Conservation (phyloP, 306 rosid species). For the Senna tora region DNA sequence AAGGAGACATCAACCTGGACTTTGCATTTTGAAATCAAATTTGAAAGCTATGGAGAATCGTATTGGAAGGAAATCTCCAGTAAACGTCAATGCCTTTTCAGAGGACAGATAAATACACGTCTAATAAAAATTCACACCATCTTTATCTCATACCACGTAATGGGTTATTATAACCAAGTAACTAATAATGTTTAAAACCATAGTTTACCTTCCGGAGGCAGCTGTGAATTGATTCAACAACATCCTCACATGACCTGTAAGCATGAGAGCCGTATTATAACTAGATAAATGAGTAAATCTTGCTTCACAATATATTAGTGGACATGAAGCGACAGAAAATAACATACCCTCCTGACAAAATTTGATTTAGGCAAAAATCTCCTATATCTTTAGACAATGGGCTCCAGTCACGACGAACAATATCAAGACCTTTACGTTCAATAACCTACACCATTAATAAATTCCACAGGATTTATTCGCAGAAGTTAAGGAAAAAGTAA, state of each 20-base stretch:
- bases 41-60: conserved; percentile 1
- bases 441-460: conserved; percentile 61
- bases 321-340: conserved; percentile 5
- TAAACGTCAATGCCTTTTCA: conserved; percentile 16
- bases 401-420: conserved; percentile 99
- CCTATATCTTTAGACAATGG: conserved; percentile 90
- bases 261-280: conserved; percentile 28
- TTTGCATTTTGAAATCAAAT: conserved; percentile 1
- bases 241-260: conserved; percentile 91
- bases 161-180: conserved; percentile 21
- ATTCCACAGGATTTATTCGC: conserved; percentile 32
- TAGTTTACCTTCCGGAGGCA: conserved; percentile 74
- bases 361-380: conserved; percentile 88
- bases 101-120: conserved; percentile 26
- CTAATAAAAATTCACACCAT: not conserved
- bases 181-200: conserved; percentile 32
- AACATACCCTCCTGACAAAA: conserved; percentile 93
- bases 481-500: conserved; percentile 18
- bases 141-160: not conserved
- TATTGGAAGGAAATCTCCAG: conserved; percentile 2
- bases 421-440: conserved; percentile 98
- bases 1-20: conserved; percentile 31
- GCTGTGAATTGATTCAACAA: conserved; percentile 87
- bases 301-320: conserved; percentile 12
- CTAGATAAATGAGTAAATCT: conserved; percentile 30